Evolutionary conservation across 371 early-diverging fungal genomes (phyloP), one percentile per base, ranked within the genome.

Genomic region (Circinella minor): DNA sequence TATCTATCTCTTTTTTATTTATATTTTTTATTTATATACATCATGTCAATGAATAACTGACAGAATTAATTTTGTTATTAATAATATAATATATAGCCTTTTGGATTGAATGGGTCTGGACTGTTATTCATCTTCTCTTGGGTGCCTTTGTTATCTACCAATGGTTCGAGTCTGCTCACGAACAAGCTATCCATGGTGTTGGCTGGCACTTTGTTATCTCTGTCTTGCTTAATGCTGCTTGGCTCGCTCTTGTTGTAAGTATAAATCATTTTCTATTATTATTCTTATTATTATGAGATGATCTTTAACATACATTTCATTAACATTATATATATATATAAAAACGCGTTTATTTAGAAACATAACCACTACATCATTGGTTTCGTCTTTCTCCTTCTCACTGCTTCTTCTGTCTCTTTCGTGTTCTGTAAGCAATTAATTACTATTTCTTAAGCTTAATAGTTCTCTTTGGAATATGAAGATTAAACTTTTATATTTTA

Each of bases 151-250:
- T 88, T 36, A 79, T 87, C 55, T 87, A 84, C 69, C 90, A 89
- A 73, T 90, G 86, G 84, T 88, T 89, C 78, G 82, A 81, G 9
- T 74, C 77, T 51, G 86, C 86, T 36, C 87, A 88, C 67, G 91
- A 89, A 38, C 84, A 82, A 69, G 86, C 89, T 68, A 74, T 85
- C 51, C 80, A 89, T 66, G 92, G 86, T 67, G 85, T 86, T 65
- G 86, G 88, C 61, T 86, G 88, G 86, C 89, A 88, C 78, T 92
- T 92, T 77, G 86, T 89, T 61, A 64, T 84, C 43, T 88, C 90
- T 18, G 81, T 83, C 34, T 63, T 91, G 65, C 77, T 89, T 57
- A 86, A 85, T 63, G 79, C 88, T 51, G 67, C 82, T 55, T 91
- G 90, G 89, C 79, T 86, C 46, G 78, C 77, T 74, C 81, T 89